Evolutionary conservation across 306 rosid species (phyloP), one percentile per base, ranked within the genome.

Genomic region (Rosa multiflora): DNA sequence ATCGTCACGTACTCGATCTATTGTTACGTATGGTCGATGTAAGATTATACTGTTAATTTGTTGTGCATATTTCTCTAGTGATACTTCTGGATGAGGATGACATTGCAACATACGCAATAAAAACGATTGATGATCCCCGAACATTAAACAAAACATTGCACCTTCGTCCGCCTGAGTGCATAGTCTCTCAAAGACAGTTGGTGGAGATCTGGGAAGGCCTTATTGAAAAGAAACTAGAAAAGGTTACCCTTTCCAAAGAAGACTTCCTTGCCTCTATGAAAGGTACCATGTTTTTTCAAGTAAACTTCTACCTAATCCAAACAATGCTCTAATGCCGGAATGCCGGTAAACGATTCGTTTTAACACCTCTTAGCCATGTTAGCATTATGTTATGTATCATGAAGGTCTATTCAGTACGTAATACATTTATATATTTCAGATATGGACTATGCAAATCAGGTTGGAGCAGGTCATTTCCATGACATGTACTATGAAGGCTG

Each of bases 401-500:
- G 55, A 49, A 48, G 53, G 20, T 49, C 55, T 49, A 49, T 51
- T 51, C 55, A 48, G 55, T 14, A 51, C 55, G 7, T 51, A 51
- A 47, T 56, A 40, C 40, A 3, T 5, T 14, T 4, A 6, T 6
- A 11, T n/a, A 13, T n/a, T 2, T 29, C 53, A 87, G 91, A 75
- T 26, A 75, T 56, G 84, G 8, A 78, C 43, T 87, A 87, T 35
- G 93, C 74, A 10, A 81, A 79, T 70, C 90, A 87, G 80, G 91
- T 90, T 20, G 97, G 87, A 61, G 56, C 86, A 32, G 71, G 12
- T 47, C 97, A 92, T 63, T 90, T 87, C 78, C 89, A 86, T 64
- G 91, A 92, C 49, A 85, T 90, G 62, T 92, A 84, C 82, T 87
- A 82, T 15, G 92, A 92, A 79, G 97, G 92, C 0, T 86, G 89